Evolutionary conservation across 768 basidiomycete genomes (phyloP), one percentile per base, ranked within the genome.

Genomic region (Boletus coccyginus): DNA sequence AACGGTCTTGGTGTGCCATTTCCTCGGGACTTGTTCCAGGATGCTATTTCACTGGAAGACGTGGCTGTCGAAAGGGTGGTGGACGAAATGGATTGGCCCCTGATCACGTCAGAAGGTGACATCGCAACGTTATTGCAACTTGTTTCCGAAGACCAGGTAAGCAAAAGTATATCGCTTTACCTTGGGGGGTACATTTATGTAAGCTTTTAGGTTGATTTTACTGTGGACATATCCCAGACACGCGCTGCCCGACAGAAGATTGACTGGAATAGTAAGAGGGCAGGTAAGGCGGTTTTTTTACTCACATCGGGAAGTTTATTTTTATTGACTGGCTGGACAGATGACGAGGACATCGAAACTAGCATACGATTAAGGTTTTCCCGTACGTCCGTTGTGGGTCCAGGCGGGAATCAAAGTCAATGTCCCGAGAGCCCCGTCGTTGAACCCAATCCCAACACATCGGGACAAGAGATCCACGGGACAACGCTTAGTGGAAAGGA

Each of bases 241-340:
- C 83, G 80, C 58, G 73, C 76, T 7, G 80, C 84, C 39, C 81
- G 86, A 8, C 68, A 75, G 27, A 73, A 69, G 12, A 74, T 89
- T 36, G 90, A 92, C 64, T 92, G 88, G 83, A 92, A 92, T 62
- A 96, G 91, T 70, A 92, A 92, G 74, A 91, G 92, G 78, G 87
- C 88, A 60, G 90, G 92, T 89, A 58, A 53, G 77, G 32, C 21
- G 11, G 32, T 38, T 38, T 52, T 38, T 38, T 52, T 38, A 50
- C 14, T 43, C 21, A 19, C 7, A 47, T 46, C 50, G 11, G n/a
- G 42, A 44, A 11, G 14, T 27, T 27, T 27, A 10, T 50, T 58
- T 27, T 27, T 27, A 10, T 50, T 58, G 60, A 59, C 51, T 46
- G 21, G 57, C 39, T 35, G 31, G 42, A 39, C 60, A 93, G 92